Percentiles rank a stretch among this genome's conserved stretches.
These are phyloP conservation scores for Cutaneotrichosporon sp. DNA, from an alignment of 1,284 basidiomycete species.

Conservation along the genomic window DNA sequence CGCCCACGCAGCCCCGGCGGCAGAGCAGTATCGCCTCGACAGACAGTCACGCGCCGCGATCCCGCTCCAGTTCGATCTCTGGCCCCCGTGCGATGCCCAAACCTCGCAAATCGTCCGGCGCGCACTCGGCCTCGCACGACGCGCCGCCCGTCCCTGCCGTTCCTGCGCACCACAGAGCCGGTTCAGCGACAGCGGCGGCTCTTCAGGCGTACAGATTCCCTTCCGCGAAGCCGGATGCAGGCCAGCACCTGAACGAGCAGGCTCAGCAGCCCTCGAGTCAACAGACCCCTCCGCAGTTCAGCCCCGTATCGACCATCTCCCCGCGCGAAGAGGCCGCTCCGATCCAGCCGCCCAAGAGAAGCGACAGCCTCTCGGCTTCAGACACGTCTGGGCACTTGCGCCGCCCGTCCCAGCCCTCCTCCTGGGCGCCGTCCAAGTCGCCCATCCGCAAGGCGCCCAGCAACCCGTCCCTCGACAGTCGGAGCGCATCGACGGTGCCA, in stretches of 20 bases:
- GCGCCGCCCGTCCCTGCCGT: neutral
- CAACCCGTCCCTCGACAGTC: neutral
- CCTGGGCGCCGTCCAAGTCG: neutral
- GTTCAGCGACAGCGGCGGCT: neutral
- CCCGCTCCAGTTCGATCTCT: neutral
- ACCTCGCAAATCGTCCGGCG: neutral
- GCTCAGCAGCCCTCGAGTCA: neutral
- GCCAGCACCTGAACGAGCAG: neutral
- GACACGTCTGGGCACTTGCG: neutral
- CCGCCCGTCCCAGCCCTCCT: neutral
- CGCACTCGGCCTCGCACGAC: neutral
- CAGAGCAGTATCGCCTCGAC: neutral
- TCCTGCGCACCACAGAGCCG: neutral
- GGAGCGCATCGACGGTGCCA: neutral
- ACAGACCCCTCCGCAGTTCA: neutral
- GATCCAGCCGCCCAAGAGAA: neutral
- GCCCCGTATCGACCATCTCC: neutral
- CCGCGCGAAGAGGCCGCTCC: neutral
- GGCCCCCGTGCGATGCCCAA: neutral
- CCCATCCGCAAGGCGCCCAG: neutral
- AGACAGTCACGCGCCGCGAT: neutral
- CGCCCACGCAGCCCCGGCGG: neutral
- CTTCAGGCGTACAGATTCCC: neutral
- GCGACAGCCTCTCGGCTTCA: neutral
- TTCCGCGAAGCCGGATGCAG: neutral